Evolutionary conservation across 2,329 filamentous ascomycete species (phyloP), one percentile per base, ranked within the genome.

Genomic region (Stromatinia cepivora): DNA sequence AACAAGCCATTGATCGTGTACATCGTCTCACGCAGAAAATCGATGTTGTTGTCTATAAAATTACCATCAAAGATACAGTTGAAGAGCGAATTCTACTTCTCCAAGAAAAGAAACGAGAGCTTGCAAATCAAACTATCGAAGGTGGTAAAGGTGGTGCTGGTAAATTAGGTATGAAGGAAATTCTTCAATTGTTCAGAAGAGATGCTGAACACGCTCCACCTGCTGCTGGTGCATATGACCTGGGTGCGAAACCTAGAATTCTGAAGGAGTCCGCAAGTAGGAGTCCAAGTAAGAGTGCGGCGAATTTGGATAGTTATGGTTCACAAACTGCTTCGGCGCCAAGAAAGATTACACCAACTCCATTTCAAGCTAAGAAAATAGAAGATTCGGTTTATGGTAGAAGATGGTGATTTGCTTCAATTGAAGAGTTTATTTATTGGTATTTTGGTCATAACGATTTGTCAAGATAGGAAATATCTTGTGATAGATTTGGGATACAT

Each of bases 1-100:
- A 99, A 79, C 95, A 99, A 84, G 95, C 95, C 62, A 99, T 99
- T 75, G 95, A 99, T 80, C 93, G 95, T 67, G 95, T 99, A 36
- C 95, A 99, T 79, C 93, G 95, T n/a, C 90, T 99, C 66, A 98
- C 97, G 53, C 95, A 99, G 81, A 97, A 93, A 1, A 86, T 94
- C 53, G 94, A 98, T 77, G 95, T 99, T 46, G 88, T 94, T 69
- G 93, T 99, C 72, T 99, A 97, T 84, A 96, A 95, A 76, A 87
- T 99, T 76, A 97, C 93, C 3, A 90, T 99, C 71, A 87, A 88
- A 73, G 86, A 90, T 73, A 94, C 91, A 0, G 94, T 99, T 69
- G 95, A 99, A 83, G 93, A 94, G 80, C 89, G 94, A 70, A 99
- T 99, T 75, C 83, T 98, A n/a, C 92, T 92, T 71, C 86, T 99